phyloP scores from a whole-genome alignment of 2,329 filamentous ascomycete genomes.

The Colletotrichum abscissum region DNA sequence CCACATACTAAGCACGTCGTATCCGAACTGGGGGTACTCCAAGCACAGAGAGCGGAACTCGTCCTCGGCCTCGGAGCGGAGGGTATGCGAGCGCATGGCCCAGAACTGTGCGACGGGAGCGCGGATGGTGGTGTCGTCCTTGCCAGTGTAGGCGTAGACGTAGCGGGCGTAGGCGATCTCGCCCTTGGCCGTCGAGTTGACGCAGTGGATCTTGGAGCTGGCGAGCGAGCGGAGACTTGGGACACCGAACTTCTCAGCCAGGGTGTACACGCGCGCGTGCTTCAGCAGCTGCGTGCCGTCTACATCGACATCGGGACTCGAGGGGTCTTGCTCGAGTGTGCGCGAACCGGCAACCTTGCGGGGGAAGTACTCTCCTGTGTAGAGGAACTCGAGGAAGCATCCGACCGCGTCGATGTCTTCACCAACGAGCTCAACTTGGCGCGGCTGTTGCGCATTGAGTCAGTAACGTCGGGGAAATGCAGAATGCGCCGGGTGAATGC shows the following conservation, averaged over 20 bases:
- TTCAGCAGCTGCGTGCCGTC: conserved; percentile 86
- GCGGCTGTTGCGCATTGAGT: conserved; percentile 53
- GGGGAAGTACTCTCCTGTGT: conserved; percentile 90
- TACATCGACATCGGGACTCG: conserved; percentile 75
- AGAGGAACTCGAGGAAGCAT: conserved; percentile 85
- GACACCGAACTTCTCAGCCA: conserved; percentile 82
- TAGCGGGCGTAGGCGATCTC: conserved; percentile 94
- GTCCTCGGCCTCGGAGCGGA: conserved; percentile 86
- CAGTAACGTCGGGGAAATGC: background rate
- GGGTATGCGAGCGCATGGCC: conserved; percentile 82
- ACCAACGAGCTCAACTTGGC: conserved; percentile 74
- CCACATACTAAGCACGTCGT: conserved; percentile 83
- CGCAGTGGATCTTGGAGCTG: conserved; percentile 91
- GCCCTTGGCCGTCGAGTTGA: conserved; percentile 86
- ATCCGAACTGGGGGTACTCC: conserved; percentile 91
- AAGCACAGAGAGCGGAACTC: conserved; percentile 89
- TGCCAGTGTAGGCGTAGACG: conserved; percentile 81
- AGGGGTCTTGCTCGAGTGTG: conserved; percentile 75
- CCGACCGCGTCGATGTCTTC: conserved; percentile 80
- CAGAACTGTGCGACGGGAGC: conserved; percentile 91
- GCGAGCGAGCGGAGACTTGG: conserved; percentile 78
- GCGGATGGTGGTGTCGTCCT: conserved; percentile 78
- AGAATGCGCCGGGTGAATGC: background rate
- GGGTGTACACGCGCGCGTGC: conserved; percentile 89
- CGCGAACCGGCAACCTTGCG: conserved; percentile 71